These are phyloP conservation scores for Ogataea corticis DNA, from an alignment of 805 yeast species.

Conservation along the genomic window DNA sequence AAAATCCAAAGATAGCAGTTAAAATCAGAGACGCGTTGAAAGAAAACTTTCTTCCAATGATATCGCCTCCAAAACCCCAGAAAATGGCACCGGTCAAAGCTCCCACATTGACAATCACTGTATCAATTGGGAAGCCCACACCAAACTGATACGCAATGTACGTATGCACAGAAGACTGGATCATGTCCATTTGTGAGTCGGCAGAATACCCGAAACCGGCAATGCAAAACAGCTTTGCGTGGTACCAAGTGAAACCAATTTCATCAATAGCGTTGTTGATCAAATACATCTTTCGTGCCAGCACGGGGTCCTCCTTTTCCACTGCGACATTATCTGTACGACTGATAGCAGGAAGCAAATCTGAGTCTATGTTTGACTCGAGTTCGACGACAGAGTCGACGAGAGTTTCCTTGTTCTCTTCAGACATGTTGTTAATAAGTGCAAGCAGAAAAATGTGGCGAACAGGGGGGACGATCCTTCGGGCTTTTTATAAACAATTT, in stretches of 20 bases:
- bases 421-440: no score
- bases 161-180: constrained; percentile 43
- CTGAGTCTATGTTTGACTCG: no score
- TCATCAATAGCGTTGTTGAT: constrained; percentile 52
- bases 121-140: constrained; percentile 38
- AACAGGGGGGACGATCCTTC: no score
- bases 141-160: constrained; percentile 45
- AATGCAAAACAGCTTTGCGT: constrained; percentile 43
- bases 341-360: no score
- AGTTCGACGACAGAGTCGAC: no score
- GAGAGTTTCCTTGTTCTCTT: no score
- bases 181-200: constrained; percentile 45
- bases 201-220: constrained; percentile 53
- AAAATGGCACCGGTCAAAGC: constrained; percentile 50
- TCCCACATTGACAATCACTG: constrained; percentile 46
- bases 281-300: constrained; percentile 39
- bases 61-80: constrained; percentile 55
- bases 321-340: constrained; percentile 20
- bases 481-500: no score
- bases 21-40: constrained; percentile 48
- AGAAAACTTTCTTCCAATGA: constrained; percentile 51
- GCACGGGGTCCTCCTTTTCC: constrained; percentile 35
- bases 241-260: constrained; percentile 55
- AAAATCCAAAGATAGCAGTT: constrained; percentile 48
- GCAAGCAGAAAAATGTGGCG: no score